Percentiles rank a stretch among this genome's conserved stretches.
phyloP scores from a whole-genome alignment of 2,329 filamentous ascomycete genomes.

The Penicillium sp. region DNA sequence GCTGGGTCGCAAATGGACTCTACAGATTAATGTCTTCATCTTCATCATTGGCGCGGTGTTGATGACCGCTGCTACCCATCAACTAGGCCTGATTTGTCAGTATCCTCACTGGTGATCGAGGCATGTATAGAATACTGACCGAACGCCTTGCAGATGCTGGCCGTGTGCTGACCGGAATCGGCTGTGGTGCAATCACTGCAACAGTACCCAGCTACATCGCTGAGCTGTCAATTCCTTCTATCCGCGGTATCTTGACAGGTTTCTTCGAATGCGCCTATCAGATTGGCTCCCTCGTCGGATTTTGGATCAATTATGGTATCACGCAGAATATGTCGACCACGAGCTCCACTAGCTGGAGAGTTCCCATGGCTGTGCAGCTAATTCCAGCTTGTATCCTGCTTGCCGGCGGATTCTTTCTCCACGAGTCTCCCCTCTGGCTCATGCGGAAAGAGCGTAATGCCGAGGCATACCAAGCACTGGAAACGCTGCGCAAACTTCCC shows the following conservation, averaged over 20 bases:
- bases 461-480: slow-evolving; percentile 11
- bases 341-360: slow-evolving; percentile 18
- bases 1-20: slow-evolving; percentile 56
- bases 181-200: slow-evolving; percentile 36
- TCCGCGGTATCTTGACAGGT: slow-evolving; percentile 39
- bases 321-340: slow-evolving; percentile 30
- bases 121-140: background rate
- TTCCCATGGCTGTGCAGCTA: slow-evolving; percentile 38
- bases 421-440: slow-evolving; percentile 40
- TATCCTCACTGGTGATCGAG: background rate
- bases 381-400: slow-evolving; percentile 37
- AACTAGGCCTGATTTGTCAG: slow-evolving; percentile 30
- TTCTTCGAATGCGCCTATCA: slow-evolving; percentile 39
- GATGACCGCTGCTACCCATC: slow-evolving; percentile 47
- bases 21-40: slow-evolving; percentile 51
- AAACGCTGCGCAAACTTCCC: slow-evolving; percentile 15
- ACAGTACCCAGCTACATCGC: slow-evolving; percentile 41
- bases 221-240: slow-evolving; percentile 37
- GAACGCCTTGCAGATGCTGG: slow-evolving; percentile 32
- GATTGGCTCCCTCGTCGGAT: slow-evolving; percentile 38
- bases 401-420: slow-evolving; percentile 32
- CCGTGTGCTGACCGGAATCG: slow-evolving; percentile 38
- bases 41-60: slow-evolving; percentile 53
- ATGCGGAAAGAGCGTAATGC: slow-evolving; percentile 15
- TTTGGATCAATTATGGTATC: slow-evolving; percentile 43